Evolutionary conservation across 2,329 filamentous ascomycete species (phyloP).

Genomic region (Cytospora mali): DNA sequence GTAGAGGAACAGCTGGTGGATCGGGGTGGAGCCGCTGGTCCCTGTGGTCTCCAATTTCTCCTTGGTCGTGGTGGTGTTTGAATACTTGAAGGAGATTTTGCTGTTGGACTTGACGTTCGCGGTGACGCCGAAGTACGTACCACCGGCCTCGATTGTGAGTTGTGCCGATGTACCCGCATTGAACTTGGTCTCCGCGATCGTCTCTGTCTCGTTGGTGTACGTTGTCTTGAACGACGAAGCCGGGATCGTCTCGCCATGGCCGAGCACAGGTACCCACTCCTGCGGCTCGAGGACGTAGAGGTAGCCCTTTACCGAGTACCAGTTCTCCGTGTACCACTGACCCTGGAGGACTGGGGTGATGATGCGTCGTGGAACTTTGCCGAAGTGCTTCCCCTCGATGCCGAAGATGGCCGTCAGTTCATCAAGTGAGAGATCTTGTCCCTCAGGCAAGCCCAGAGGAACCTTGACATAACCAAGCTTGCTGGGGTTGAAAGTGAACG

Average conservation of each 20-base stretch:
- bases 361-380: not conserved
- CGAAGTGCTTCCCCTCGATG: not conserved
- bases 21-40: not conserved
- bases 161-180: not conserved
- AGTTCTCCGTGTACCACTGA: not conserved
- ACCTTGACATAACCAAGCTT: not conserved
- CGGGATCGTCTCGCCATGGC: not conserved
- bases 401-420: not conserved
- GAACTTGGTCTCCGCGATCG: not conserved
- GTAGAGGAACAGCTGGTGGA: conserved; percentile 3
- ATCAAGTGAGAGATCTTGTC: not conserved
- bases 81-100: not conserved
- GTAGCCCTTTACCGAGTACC: not conserved
- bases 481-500: not conserved
- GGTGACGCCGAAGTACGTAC: not conserved
- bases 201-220: not conserved
- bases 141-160: not conserved
- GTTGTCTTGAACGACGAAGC: not conserved
- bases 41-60: not conserved
- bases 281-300: conserved; percentile 1
- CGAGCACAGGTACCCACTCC: not conserved
- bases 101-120: not conserved
- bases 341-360: not conserved
- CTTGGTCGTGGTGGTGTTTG: not conserved
- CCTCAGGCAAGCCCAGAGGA: not conserved